Percentiles rank a stretch among this genome's conserved stretches.
Evolutionary conservation across 2,329 filamentous ascomycete genomes (phyloP).

Genomic region (Arthrobotrys entomopaga): DNA sequence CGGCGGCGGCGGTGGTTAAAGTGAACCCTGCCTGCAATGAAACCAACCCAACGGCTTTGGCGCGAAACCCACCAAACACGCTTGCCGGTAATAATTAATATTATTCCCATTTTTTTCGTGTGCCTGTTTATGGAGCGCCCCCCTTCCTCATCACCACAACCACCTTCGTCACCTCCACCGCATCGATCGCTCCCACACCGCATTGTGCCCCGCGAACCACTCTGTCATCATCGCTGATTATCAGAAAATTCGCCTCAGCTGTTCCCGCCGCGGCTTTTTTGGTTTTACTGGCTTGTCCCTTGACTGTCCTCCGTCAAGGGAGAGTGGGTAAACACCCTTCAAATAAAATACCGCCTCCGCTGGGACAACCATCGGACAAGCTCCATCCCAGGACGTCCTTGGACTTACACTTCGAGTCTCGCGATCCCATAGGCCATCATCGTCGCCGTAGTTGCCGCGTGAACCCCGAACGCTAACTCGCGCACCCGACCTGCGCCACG

Average conservation of each 20-base stretch:
- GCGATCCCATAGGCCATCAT: slow-evolving; percentile 24
- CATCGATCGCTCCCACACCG: not conserved
- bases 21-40: slow-evolving; percentile 31
- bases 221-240: slow-evolving; percentile 2
- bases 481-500: slow-evolving; percentile 28
- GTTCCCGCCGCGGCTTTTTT: slow-evolving; percentile 19
- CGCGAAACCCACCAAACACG: slow-evolving; percentile 42
- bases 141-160: slow-evolving; percentile 34
- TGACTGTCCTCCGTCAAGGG: not conserved
- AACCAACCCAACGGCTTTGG: slow-evolving; percentile 40
- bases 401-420: slow-evolving; percentile 18
- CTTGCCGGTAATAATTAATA: not conserved
- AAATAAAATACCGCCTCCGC: slow-evolving; percentile 31
- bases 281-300: slow-evolving; percentile 24
- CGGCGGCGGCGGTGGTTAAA: slow-evolving; percentile 30
- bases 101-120: slow-evolving; percentile 1
- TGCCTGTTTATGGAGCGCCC: slow-evolving; percentile 34
- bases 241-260: slow-evolving; percentile 12
- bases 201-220: no score
- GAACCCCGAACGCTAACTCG: slow-evolving; percentile 29
- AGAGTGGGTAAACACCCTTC: not conserved
- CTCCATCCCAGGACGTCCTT: slow-evolving; percentile 33
- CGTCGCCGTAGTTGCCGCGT: slow-evolving; percentile 38
- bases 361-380: slow-evolving; percentile 35
- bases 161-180: slow-evolving; percentile 3